Percentiles rank a stretch among this genome's conserved stretches.
Evolutionary conservation across 2,329 filamentous ascomycete species (phyloP).

Genomic region (Lecanoromycetidae sp.): DNA sequence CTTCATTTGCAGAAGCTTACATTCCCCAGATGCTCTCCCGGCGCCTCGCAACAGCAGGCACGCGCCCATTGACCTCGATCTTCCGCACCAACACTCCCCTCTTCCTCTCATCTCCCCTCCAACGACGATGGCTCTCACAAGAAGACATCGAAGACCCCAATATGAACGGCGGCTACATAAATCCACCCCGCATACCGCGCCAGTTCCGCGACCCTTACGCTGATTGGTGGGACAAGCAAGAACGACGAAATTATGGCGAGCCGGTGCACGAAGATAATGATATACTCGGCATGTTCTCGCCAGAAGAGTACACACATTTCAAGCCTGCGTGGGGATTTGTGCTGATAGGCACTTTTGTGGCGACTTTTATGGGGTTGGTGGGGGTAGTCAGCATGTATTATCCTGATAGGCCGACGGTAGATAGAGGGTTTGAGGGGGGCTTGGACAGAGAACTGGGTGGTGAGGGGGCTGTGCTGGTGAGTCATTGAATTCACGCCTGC

Average conservation of each 20-base stretch:
- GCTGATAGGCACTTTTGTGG: conserved; percentile 57
- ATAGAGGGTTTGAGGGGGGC: conserved; percentile 56
- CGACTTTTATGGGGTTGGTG: conserved; percentile 49
- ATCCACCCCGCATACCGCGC: conserved; percentile 58
- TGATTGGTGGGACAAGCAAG: conserved; percentile 96
- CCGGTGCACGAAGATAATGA: conserved; percentile 96
- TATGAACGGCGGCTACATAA: conserved; percentile 35
- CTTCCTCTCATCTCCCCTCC: conserved; percentile 5
- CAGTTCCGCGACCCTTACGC: conserved; percentile 85
- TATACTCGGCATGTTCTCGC: conserved; percentile 75
- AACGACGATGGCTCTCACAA: conserved; percentile 15
- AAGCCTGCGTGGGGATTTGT: conserved; percentile 57
- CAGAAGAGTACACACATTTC: conserved; percentile 79
- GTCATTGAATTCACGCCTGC: conserved; percentile 23
- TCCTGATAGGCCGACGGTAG: conserved; percentile 57
- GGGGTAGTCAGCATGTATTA: conserved; percentile 58
- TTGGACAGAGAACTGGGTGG: conserved; percentile 66
- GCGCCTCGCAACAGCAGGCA: conserved; percentile 7
- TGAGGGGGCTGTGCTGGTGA: conserved; percentile 51
- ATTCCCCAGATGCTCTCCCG: conserved; percentile 15
- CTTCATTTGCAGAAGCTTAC: not conserved
- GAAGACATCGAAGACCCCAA: conserved; percentile 18
- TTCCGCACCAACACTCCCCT: conserved; percentile 8
- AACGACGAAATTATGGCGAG: conserved; percentile 92
- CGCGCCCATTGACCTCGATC: conserved; percentile 13